Conservation (phyloP, 257 asterid species). For the Solanum piurae region DNA sequence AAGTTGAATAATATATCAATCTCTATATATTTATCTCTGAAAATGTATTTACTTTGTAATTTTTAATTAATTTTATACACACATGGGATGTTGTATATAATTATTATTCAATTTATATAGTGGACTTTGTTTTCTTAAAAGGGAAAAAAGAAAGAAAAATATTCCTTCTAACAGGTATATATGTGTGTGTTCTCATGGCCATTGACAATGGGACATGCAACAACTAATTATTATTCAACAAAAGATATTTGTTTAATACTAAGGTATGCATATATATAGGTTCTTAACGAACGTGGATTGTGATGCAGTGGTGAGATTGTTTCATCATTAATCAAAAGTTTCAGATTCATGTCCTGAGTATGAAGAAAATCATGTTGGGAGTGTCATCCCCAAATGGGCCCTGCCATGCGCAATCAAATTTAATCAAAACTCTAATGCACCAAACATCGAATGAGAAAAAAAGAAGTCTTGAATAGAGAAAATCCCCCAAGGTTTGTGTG, state of each 20-base stretch:
- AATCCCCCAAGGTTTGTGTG: neutral
- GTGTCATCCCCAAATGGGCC: too few species aligned
- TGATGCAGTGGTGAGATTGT: too few species aligned
- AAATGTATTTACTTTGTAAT: too few species aligned
- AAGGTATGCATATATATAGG: neutral
- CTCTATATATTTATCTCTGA: neutral
- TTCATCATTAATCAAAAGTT: too few species aligned
- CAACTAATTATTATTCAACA: neutral
- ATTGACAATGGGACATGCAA: neutral
- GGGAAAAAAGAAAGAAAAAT: neutral
- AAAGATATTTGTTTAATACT: neutral
- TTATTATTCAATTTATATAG: neutral
- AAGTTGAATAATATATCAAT: neutral
- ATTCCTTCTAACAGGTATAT: neutral
- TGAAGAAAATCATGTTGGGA: too few species aligned
- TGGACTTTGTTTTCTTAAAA: neutral
- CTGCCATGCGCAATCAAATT: too few species aligned
- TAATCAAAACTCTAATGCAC: too few species aligned
- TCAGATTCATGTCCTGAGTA: too few species aligned
- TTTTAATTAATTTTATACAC: too few species aligned
- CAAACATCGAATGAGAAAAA: too few species aligned
- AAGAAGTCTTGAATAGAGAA: neutral
- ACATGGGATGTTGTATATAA: too few species aligned
- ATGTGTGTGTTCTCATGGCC: neutral
- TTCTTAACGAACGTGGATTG: neutral